Conservation (phyloP, 306 rosid species). For the Prunus mume region DNA sequence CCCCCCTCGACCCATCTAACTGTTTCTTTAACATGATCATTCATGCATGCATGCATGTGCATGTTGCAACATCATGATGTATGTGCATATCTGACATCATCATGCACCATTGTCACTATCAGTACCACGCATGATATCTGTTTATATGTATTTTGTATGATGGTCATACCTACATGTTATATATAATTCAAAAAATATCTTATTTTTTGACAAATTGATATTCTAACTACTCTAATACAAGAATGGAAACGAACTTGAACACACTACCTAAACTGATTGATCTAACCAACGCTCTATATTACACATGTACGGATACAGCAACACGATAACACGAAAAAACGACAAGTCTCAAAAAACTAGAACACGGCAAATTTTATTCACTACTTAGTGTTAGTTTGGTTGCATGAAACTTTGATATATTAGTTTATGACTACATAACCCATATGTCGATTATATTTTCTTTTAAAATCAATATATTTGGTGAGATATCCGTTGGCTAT, state of each 20-base stretch:
- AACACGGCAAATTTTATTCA: too few relatives aligned
- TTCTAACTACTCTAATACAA: too few relatives aligned
- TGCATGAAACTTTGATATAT: too few relatives aligned
- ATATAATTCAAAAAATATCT: too few relatives aligned
- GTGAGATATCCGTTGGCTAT: not conserved
- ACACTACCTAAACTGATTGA: accelerated
- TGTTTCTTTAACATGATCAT: not conserved
- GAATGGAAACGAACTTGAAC: too few relatives aligned
- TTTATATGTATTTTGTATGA: not conserved
- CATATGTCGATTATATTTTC: not conserved
- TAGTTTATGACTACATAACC: not conserved
- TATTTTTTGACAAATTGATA: too few relatives aligned
- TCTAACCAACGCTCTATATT: accelerated
- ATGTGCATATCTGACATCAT: not conserved
- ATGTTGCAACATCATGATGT: not conserved
- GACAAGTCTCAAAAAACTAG: too few relatives aligned
- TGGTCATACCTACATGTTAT: not conserved
- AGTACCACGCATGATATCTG: not conserved
- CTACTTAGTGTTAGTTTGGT: too few relatives aligned
- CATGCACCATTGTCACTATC: not conserved
- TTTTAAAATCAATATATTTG: not conserved
- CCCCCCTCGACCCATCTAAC: constrained; percentile 8
- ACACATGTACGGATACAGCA: accelerated
- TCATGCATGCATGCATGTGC: not conserved
- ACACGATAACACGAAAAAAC: accelerated